Evolutionary conservation across 2,329 filamentous ascomycete species (phyloP), one percentile per base, ranked within the genome.

Genomic region (Penicillium sp.): DNA sequence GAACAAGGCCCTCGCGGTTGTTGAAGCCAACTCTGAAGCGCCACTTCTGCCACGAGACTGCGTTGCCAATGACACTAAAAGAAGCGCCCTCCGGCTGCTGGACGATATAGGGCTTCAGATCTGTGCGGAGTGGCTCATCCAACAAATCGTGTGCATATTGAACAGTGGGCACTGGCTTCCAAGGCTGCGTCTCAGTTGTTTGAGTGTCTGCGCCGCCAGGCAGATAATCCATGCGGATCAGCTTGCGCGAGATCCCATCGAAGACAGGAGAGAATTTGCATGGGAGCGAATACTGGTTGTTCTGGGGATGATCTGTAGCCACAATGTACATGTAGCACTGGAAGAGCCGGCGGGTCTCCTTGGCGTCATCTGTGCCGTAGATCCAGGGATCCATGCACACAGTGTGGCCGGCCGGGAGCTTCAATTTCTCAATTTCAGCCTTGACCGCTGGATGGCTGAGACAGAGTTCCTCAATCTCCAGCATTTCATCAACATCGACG

Each of bases 371-470:
- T 0, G 68, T 73, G 68, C 81, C 83, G 58, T 90, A 92, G 36
- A 89, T 89, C 88, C 88, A 92, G 0, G 83, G 83, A 58, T 86
- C 84, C 47, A 79, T 77, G 56, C 84, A 80, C 18, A 87, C 75
- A 1, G 78, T 77, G 6, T 82, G 77, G 18, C 82, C 83, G 60
- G 81, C 71, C 0, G 84, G 83, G 0, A 87, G 75, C 53, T 85
- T 69, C 55, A 87, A 60, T 61, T 86, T 86, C 32, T 79, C 80
- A 51, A 86, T 78, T 57, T 83, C 83, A 2, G 80, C 81, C 62
- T 83, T 75, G 8, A 87, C 83, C 3, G 74, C 75, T 27, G 79
- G 77, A 58, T 86, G 81, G 41, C 75, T 75, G 11, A 86, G 71
- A n/a, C 79, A 83, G 32, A 80, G 68, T 57, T 79, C 77, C 65